Conservation (phyloP, 2,329 filamentous ascomycete species). For the Pyrenophora graminea region DNA sequence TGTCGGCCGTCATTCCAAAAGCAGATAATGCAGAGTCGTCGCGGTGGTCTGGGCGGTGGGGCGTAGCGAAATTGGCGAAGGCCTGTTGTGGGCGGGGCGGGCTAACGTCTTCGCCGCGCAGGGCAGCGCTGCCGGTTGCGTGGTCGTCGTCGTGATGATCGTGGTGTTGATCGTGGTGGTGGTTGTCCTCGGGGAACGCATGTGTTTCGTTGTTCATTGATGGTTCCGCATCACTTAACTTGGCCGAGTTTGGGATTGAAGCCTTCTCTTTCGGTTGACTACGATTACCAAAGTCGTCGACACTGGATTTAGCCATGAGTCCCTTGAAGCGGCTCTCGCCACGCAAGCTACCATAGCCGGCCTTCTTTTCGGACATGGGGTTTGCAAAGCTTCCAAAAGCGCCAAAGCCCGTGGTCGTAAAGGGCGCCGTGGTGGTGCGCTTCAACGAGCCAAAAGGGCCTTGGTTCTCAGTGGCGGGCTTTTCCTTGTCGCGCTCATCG, state of each 20-base stretch:
- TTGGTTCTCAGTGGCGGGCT: conserved; percentile 46
- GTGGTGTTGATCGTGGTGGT: too few species aligned
- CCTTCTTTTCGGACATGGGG: conserved; percentile 67
- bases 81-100: conserved; percentile 55
- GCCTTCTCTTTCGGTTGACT: conserved; percentile 59
- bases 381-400: conserved; percentile 88
- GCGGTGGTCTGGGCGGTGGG: conserved; percentile 55
- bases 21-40: conserved; percentile 64
- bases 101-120: conserved; percentile 75
- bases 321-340: conserved; percentile 86
- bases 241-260: conserved; percentile 57
- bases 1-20: conserved; percentile 64
- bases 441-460: conserved; percentile 60
- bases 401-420: conserved; percentile 65
- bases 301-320: conserved; percentile 76
- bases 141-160: conserved; percentile 61
- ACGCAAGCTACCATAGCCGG: conserved; percentile 66
- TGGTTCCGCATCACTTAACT: conserved; percentile 57
- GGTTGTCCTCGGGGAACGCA: too few species aligned
- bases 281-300: conserved; percentile 63
- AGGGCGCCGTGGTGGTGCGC: conserved; percentile 59
- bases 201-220: conserved; percentile 21
- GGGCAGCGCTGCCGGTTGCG: conserved; percentile 69
- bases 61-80: conserved; percentile 49
- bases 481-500: conserved; percentile 59